Conservation (phyloP, 2,329 filamentous ascomycete genomes). For the Trichothecium sympodiale region DNA sequence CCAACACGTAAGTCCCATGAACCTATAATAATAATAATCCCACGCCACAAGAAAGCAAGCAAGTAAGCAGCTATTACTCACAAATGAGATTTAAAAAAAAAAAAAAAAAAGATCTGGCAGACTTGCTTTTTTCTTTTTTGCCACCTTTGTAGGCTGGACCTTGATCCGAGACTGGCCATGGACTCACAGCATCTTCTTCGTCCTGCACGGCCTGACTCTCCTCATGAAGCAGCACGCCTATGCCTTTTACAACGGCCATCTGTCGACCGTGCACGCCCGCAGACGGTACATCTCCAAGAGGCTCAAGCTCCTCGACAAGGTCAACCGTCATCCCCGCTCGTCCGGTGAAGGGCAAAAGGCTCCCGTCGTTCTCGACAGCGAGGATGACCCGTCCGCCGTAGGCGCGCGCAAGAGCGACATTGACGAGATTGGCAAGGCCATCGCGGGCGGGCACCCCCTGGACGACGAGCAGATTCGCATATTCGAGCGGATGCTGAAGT, state of each 20-base stretch:
- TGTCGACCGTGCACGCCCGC: conserved; percentile 48
- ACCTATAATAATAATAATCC: neutral
- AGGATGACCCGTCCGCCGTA: no score
- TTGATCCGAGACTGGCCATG: conserved; percentile 68
- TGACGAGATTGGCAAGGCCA: conserved; percentile 47
- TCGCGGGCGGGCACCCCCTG: conserved; percentile 49
- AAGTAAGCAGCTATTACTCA: no score
- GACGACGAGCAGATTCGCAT: conserved; percentile 49
- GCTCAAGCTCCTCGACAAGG: conserved; percentile 45
- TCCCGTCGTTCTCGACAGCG: no score
- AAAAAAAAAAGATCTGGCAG: conserved; percentile 50
- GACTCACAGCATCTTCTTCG: conserved; percentile 72
- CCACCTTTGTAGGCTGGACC: conserved; percentile 51
- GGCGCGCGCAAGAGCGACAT: conserved; percentile 46
- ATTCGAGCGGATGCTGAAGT: conserved; percentile 55
- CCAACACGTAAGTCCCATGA: conserved; percentile 43
- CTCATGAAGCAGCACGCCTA: conserved; percentile 80
- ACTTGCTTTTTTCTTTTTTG: conserved; percentile 53
- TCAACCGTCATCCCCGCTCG: conserved; percentile 24
- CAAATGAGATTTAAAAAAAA: no score
- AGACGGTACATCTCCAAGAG: conserved; percentile 31
- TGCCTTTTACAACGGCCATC: conserved; percentile 67
- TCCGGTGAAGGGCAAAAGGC: no score
- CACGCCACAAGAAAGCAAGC: no score
- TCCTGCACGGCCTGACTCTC: conserved; percentile 63